Evolutionary conservation across 495 filamentous ascomycete species (phyloP).

Genomic region (Bombardia bombarda): DNA sequence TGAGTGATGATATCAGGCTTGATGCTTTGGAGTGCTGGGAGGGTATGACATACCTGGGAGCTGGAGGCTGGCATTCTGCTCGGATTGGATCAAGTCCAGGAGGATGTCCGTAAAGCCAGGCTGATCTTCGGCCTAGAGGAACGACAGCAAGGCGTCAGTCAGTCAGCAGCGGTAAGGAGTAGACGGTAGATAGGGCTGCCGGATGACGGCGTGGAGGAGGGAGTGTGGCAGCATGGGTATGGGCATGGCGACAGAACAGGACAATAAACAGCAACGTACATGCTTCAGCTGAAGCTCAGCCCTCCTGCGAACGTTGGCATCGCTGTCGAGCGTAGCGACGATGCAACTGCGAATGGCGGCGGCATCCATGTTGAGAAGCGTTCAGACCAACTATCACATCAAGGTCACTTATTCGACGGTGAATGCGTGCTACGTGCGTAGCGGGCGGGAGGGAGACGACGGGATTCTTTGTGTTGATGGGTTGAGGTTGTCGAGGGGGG

Average conservation of each 20-base stretch:
- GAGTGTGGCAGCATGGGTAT: not conserved
- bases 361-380: slow-evolving; percentile 65
- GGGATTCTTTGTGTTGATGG: no score
- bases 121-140: slow-evolving; percentile 74
- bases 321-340: slow-evolving; percentile 74
- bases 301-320: slow-evolving; percentile 75
- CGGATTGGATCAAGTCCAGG: slow-evolving; percentile 79
- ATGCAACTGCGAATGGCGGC: slow-evolving; percentile 79
- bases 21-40: no score
- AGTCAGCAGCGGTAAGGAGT: no score
- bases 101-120: slow-evolving; percentile 86
- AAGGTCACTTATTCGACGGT: slow-evolving; percentile 9
- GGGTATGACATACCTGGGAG: slow-evolving; percentile 89
- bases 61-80: slow-evolving; percentile 74
- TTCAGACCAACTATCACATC: slow-evolving; percentile 22
- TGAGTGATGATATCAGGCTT: no score
- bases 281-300: slow-evolving; percentile 91
- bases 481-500: slow-evolving; percentile 15
- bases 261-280: slow-evolving; percentile 45
- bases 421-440: no score
- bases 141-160: slow-evolving; percentile 1
- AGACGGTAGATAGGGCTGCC: slow-evolving; percentile 1
- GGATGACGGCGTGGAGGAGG: slow-evolving; percentile 1
- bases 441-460: slow-evolving; percentile 5
- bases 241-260: not conserved